Base-by-base conservation (phyloP, 139 green algal genomes). In the Volvox africanus region DNA sequence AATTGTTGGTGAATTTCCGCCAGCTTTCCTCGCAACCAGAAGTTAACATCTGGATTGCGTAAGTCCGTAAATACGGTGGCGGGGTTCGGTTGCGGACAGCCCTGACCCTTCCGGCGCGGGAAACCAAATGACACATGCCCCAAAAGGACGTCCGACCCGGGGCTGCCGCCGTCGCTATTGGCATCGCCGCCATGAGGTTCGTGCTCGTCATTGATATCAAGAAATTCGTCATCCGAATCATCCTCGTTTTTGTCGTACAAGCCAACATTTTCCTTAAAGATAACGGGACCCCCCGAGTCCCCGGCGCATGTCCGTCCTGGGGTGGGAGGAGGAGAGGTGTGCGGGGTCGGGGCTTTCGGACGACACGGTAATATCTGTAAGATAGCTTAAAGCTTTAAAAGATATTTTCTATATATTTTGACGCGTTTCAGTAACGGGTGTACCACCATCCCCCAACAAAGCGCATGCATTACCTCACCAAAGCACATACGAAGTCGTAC, bases 1-100 rank as follows among this genome's bases (percentile, higher is more conserved):
- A 30, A 16, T 62, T 89, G 83, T 37, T 80, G 67, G 28, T 81
- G 83, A 28, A 81, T 22, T 68, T 69, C 11, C 44, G 37, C 85
- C 3, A 89, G 24, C 28, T 35, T 6, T 26, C 16, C 17, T 18
- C 85, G 85, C 69, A 89, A 9, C 85, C 85, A 89, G 37, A n/a
- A 68, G n/a, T 71, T 79, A 50, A 89, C 55, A 5, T 68, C 30
- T 0, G 88, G 79, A 33, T 77, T 61, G 17, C 79, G 61, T 30
- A 92, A 82, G 68, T 88, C 50, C 44, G 68, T 68, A 33, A 92
- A 89, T 5, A 87, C 81, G 61, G 89, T 92, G 50, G 78, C 89
- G 73, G 80, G 89, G 80, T 88, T 88, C 68, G 89, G 89, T 55
- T 65, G 22, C 33, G 89, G 89, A 69, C 89, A 92, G 89, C 89